phyloP scores from a whole-genome alignment of 257 asterid genomes.

The Cynanchum wilfordii region DNA sequence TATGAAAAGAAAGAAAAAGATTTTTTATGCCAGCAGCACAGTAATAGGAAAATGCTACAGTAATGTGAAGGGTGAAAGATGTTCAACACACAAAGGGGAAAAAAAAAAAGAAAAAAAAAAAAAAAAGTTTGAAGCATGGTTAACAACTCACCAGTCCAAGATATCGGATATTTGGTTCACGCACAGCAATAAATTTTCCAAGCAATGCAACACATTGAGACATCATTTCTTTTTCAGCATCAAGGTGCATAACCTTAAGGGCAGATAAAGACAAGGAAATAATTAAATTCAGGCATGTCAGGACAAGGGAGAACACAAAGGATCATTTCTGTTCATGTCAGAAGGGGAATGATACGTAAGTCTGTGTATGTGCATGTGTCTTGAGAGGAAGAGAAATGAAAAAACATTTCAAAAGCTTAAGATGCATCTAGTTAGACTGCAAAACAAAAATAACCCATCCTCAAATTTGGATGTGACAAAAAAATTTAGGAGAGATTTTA shows the following conservation, averaged over 20 bases:
- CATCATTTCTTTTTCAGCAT: slow-evolving; percentile 98
- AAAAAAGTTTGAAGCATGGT: background rate
- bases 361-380: background rate
- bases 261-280: background rate
- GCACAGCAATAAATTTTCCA: slow-evolving; percentile 93
- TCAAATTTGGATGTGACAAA: background rate
- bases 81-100: background rate
- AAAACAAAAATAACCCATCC: background rate
- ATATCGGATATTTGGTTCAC: slow-evolving; percentile 94
- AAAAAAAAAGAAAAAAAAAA: background rate
- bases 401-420: background rate
- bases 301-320: background rate
- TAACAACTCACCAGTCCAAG: slow-evolving; percentile 80
- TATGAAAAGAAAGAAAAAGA: background rate
- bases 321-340: background rate
- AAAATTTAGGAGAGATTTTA: background rate
- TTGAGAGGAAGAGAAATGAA: background rate
- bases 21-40: background rate
- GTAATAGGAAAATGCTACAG: background rate
- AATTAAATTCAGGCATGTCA: background rate
- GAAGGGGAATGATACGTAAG: background rate
- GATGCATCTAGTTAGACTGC: background rate
- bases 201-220: slow-evolving; percentile 97
- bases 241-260: slow-evolving; percentile 92
- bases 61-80: background rate